Evolutionary conservation across 345 rosid species (phyloP), one percentile per base, ranked within the genome.

Genomic region (Excoecaria agallocha): DNA sequence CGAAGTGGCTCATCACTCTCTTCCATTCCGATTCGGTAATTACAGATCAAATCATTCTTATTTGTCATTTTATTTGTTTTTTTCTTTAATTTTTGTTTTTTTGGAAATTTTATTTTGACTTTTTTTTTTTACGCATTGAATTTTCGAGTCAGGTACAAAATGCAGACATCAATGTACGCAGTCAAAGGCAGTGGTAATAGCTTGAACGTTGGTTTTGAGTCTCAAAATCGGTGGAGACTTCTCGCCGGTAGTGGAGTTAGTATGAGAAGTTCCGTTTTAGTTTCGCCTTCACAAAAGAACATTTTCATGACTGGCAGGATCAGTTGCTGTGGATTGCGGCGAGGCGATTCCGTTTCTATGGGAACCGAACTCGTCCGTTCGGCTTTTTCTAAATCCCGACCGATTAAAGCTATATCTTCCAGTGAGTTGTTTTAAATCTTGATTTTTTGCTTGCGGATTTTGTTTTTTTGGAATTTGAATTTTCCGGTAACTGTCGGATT

Each of bases 301-400:
- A 39, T 74, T 73, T 76, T 81, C 78, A 73, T 81, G 83, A 62
- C 70, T 43, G 8, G 20, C 25, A 65, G 50, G 69, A 70, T 78
- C 67, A 49, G 66, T 77, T 80, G 84, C 60, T 71, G 73, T 17
- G 86, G 84, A n/a, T 79, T 86, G 82, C 73, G 80, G 52, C 72
- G 30, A 12, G 8, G 80, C 43, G 77, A 62, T 76, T 70, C 78
- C 19, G 77, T 66, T 64, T 63, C 82, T 17, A 92, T 87, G 98
- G 90, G 90, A 67, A 82, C 92, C 3, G 87, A 87, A 73, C 86
- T 93, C 69, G 82, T 84, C 38, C 90, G 89, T n/a, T 74, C 89
- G 6, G 84, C 74, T 20, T 74, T 85, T 60, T 84, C 82, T 76
- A 63, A 80, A 73, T 78, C 88, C 58, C 76, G 82, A n/a, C 77